A percentile compares a stretch with the other conserved stretches of the same genome.
phyloP scores from a whole-genome alignment of 2,329 filamentous ascomycete species.

The Fusarium sp. region DNA sequence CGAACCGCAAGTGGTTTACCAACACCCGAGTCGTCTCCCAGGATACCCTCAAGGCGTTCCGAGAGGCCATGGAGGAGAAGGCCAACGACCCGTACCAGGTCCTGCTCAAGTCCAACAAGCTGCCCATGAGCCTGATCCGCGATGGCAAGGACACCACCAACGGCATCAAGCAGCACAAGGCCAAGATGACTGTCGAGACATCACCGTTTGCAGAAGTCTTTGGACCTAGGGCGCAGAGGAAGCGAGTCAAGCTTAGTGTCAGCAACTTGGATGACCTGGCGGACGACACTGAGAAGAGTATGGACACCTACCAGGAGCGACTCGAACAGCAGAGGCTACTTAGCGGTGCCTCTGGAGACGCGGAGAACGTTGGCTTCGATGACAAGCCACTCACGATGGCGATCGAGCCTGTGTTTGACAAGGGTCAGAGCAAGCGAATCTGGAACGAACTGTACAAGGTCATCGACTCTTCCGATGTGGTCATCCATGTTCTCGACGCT shows the following conservation, averaged over 20 bases:
- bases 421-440: conserved; percentile 94
- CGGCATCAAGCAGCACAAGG: conserved; percentile 90
- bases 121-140: conserved; percentile 93
- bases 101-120: conserved; percentile 95
- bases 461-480: conserved; percentile 94
- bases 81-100: conserved; percentile 92
- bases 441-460: conserved; percentile 98
- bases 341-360: conserved; percentile 74
- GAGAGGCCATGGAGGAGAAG: conserved; percentile 91
- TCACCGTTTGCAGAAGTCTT: conserved; percentile 90
- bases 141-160: conserved; percentile 78
- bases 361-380: conserved; percentile 60
- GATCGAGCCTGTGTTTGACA: conserved; percentile 90
- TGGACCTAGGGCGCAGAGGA: conserved; percentile 91
- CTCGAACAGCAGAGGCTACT: conserved; percentile 82
- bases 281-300: conserved; percentile 81
- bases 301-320: conserved; percentile 84
- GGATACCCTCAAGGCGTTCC: conserved; percentile 86
- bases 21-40: conserved; percentile 93
- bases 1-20: conserved; percentile 97
- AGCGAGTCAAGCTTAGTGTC: conserved; percentile 89
- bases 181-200: conserved; percentile 92
- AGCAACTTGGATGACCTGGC: conserved; percentile 86
- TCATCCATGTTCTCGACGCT: conserved; percentile 94
- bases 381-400: conserved; percentile 66